A percentile compares a stretch with the other conserved stretches of the same genome.
Conservation (phyloP, 371 early-diverging fungal genomes). For the Syncephalastrum contaminatum region DNA sequence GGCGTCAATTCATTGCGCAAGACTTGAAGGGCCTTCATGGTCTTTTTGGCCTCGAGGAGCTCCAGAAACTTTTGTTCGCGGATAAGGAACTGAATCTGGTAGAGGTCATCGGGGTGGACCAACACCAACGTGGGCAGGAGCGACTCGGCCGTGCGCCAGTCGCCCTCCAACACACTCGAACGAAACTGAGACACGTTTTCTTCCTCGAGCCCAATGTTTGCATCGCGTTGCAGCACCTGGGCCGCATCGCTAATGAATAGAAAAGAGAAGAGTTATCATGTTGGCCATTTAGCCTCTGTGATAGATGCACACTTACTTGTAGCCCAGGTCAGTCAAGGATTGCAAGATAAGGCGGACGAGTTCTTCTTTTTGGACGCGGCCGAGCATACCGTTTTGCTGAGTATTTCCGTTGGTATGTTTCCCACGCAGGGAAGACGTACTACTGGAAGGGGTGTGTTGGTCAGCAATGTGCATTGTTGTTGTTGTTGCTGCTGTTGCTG, state of each 20-base stretch:
- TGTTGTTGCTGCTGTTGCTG: too few species aligned
- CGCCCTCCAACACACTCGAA: constrained; percentile 63
- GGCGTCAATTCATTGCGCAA: constrained; percentile 79
- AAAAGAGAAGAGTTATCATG: too few species aligned
- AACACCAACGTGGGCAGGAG: constrained; percentile 34
- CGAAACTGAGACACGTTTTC: constrained; percentile 61
- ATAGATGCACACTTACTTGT: constrained; percentile 57
- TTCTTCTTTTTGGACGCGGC: constrained; percentile 54
- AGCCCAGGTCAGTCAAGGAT: constrained; percentile 78
- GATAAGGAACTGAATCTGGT: constrained; percentile 56
- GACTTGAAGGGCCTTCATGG: constrained; percentile 65
- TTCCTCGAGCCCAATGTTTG: constrained; percentile 70
- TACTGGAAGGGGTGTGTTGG: too few species aligned
- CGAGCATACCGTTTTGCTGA: too few species aligned
- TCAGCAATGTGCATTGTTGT: too few species aligned
- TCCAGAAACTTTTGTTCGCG: constrained; percentile 85
- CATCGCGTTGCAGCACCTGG: constrained; percentile 63
- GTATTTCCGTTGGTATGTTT: too few species aligned
- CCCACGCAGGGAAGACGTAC: too few species aligned
- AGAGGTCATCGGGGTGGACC: constrained; percentile 1
- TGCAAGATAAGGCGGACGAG: constrained; percentile 86
- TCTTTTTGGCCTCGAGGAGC: constrained; percentile 59
- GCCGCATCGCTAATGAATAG: constrained; percentile 52
- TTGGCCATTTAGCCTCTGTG: too few species aligned
- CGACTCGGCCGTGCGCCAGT: constrained; percentile 70